Evolutionary conservation across 768 basidiomycete species (phyloP), one percentile per base, ranked within the genome.

Genomic region (Psilocybe cubensis): DNA sequence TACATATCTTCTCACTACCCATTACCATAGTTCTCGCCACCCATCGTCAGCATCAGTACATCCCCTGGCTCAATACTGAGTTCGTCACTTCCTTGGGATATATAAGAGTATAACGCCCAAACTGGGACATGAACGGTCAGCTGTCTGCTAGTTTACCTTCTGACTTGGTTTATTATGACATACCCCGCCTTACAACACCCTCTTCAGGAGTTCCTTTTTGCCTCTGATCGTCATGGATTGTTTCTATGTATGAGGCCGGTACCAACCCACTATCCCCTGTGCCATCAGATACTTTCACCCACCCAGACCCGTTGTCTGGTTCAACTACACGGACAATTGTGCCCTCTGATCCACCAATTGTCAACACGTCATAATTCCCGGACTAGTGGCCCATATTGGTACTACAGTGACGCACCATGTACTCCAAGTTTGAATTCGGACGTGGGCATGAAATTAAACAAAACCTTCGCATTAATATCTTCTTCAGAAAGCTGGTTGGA

Each of bases 1-100:
- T 9, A 4, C 53, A 17, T 66, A 86, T 91, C 92, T 85, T 93
- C 91, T 87, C 88, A 93, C 92, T 92, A 94, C 25, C 89, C 91
- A 53, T 89, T 85, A 25, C 82, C 88, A 66, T 87, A 89, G 64
- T 84, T 76, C 67, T 83, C 79, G 17, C 90, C 89, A 20, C 84
- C 87, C 18, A 74, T 70, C 20, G 88, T 83, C 58, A 94, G 76
- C 63, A 87, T 83, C 48, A 92, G 72, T 38, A 79, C 62, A 59
- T 86, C 82, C 4, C 88, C 89, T 65, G 83, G 88, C 42, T 69
- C 68, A 33, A 93, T 75, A 52, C 71, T 74, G 9, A 93, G 70
- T 63, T 94, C 92, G 63, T 91, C 91, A 6, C 81, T 68, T 18
- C 89, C 91, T 63, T 86, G 85, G 3, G 93, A 82, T 59, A 75